phyloP scores from a whole-genome alignment of 495 filamentous ascomycete genomes.

The Clavariopsis aquatica region DNA sequence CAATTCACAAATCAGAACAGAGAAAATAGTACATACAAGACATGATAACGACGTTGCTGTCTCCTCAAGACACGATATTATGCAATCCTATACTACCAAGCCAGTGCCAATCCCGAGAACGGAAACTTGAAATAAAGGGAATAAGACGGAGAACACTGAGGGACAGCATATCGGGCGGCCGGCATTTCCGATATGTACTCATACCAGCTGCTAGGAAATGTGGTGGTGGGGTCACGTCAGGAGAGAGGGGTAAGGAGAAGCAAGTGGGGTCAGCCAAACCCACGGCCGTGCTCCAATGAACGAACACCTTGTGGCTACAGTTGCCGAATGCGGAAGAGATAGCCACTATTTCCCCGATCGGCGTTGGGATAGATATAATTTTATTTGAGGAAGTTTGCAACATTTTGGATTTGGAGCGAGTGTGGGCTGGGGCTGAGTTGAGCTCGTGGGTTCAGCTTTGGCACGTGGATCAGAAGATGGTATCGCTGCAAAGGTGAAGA shows the following conservation, averaged over 20 bases:
- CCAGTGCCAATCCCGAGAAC: neutral
- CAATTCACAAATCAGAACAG: neutral
- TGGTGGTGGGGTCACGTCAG: neutral
- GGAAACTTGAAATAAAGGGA: neutral
- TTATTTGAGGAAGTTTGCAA: neutral
- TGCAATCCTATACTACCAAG: neutral
- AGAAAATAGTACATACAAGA: neutral
- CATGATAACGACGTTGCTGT: neutral
- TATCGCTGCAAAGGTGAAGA: no score
- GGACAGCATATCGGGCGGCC: neutral
- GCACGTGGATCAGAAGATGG: no score
- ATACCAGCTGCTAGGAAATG: neutral
- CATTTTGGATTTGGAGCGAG: neutral
- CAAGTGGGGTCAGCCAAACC: neutral
- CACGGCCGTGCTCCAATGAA: neutral
- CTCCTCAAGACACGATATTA: no score
- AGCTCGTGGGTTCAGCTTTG: no score
- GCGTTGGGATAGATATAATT: neutral
- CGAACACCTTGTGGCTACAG: neutral
- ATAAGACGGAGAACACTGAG: neutral
- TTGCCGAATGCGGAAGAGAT: neutral
- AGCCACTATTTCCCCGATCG: neutral
- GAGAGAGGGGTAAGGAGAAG: neutral
- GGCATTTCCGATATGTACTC: neutral
- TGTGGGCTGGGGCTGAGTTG: neutral